Base-by-base conservation (phyloP, 306 rosid genomes). In the Castanea sativa region DNA sequence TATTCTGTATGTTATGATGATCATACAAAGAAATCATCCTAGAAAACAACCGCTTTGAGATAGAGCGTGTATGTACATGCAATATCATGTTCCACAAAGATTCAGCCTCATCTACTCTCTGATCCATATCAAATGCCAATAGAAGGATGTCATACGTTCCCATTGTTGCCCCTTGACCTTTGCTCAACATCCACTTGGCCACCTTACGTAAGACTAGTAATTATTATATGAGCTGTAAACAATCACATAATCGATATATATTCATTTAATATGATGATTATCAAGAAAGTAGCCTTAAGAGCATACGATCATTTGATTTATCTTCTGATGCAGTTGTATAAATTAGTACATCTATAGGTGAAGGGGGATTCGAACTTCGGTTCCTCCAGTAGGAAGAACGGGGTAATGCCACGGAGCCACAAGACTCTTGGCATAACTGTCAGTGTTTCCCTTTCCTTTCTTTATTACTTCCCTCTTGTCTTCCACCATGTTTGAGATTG, bases 181-280 rank as follows among this genome's bases (percentile, higher is more conserved):
- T 93, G 94, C 98, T 89, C 87, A 93, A 64, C 99, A 93, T 91
- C 98, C 98, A 93, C 87, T 95, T 95, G 9, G 98, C 94, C 82
- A 95, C 88, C 99, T 95, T 67, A 60, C 61, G 23, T 9, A 82
- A 67, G 57, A 78, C 59, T 73, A 65, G 75, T 71, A 75, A 83
- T 55, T 20, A 65, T 41, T 32, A 58, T 8, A 67, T 19, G 38
- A 67, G 27, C 29, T 32, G 1, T 13, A 35, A 23, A 35, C 35
- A 14, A 64, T 30, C 70, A 67, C 71, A 18, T 19, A 32, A 7
- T 19, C 19, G 13, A 33, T 19, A 35, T 18, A 9, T 18, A 35
- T 16, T 63, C 13, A 4, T 67, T n/a, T 67, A 7, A 19, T 12
- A 27, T 23, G 2, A 67, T 67, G 71, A 67, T 32, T 65, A 1